phyloP scores from a whole-genome alignment of 495 filamentous ascomycete species.

The Penicillium lagena region DNA sequence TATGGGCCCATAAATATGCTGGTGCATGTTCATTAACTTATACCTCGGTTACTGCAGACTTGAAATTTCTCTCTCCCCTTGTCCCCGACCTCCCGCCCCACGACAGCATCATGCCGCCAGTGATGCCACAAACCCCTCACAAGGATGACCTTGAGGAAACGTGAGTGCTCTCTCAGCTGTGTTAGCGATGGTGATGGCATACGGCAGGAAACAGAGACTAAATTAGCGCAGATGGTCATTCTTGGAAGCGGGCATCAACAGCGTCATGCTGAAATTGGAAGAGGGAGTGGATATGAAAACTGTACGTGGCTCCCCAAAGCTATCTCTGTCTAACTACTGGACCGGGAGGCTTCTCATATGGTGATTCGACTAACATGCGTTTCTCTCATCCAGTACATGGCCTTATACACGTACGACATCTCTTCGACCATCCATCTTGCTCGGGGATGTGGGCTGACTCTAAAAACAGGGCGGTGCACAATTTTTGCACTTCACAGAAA shows the following conservation, averaged over 20 bases:
- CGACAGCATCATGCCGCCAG: conserved; percentile 25
- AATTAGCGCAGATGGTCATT: conserved; percentile 67
- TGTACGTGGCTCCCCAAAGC: conserved; percentile 42
- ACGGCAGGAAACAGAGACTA: not conserved
- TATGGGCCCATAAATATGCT: too few relatives aligned
- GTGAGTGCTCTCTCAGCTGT: conserved; percentile 42
- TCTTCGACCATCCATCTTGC: conserved; percentile 5
- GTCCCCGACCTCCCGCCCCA: conserved; percentile 4
- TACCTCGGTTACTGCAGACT: not conserved
- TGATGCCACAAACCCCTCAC: conserved; percentile 50
- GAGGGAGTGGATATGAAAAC: conserved; percentile 88
- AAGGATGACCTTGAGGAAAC: conserved; percentile 81
- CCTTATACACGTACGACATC: conserved; percentile 77
- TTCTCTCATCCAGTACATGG: conserved; percentile 70
- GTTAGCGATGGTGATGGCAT: too few relatives aligned
- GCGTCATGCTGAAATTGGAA: conserved; percentile 87
- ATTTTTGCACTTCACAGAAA: conserved; percentile 99
- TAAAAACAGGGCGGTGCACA: conserved; percentile 78
- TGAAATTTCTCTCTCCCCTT: conserved; percentile 1
- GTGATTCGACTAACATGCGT: conserved; percentile 5
- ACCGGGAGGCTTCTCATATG: not conserved
- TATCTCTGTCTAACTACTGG: not conserved
- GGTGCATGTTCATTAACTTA: not conserved
- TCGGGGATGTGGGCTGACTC: conserved; percentile 5
- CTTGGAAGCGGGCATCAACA: conserved; percentile 77